phyloP scores from a whole-genome alignment of 345 rosid species.

The Syzygium oleosum region DNA sequence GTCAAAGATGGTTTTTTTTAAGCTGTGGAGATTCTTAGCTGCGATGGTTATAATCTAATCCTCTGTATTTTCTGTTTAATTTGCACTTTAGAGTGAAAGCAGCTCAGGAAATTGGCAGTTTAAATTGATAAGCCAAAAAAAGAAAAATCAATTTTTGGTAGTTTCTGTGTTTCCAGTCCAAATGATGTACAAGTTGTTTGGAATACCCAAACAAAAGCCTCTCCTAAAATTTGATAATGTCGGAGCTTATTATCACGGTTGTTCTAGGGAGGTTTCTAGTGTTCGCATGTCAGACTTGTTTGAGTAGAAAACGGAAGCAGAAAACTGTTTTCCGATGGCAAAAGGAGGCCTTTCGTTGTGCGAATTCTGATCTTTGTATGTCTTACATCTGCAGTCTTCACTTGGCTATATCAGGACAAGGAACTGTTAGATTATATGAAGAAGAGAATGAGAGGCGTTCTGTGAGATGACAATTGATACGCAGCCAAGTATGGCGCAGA shows the following conservation, averaged over 20 bases:
- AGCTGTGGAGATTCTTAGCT: not conserved
- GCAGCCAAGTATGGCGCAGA: conserved; percentile 34
- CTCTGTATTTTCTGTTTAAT: not conserved
- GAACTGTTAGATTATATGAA: not conserved
- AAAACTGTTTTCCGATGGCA: not conserved
- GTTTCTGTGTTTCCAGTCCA: not conserved
- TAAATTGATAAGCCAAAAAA: not conserved
- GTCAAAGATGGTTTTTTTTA: not conserved
- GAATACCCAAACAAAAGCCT: not conserved
- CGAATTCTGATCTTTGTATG: not conserved
- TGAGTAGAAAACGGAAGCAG: not conserved
- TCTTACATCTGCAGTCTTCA: not conserved
- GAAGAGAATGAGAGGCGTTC: not conserved
- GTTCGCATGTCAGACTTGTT: not conserved
- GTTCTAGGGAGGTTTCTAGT: not conserved
- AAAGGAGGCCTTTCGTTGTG: not conserved
- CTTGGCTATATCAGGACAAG: not conserved
- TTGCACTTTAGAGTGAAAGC: not conserved
- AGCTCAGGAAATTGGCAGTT: not conserved
- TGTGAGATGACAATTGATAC: conserved; percentile 25
- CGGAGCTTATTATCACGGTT: not conserved
- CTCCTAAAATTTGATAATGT: not conserved
- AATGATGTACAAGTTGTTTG: not conserved
- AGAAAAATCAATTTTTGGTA: not conserved
- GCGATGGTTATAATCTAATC: not conserved